These are phyloP conservation scores for Rubroshorea leprosula DNA, from an alignment of 345 rosid species.

Conservation along the genomic window DNA sequence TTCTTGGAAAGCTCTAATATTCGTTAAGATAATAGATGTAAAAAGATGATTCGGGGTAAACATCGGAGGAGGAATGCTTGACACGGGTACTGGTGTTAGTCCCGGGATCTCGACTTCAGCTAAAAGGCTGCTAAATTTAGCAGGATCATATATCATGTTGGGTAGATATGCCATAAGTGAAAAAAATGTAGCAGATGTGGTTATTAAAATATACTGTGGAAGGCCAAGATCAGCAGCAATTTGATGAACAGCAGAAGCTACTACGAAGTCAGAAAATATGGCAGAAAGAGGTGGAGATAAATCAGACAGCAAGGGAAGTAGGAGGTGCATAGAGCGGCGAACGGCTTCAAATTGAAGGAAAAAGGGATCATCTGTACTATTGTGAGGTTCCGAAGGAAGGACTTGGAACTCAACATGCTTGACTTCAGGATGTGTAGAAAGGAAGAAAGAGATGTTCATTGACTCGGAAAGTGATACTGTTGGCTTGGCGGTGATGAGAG, in stretches of 20 bases:
- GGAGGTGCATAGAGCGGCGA: constrained; percentile 31
- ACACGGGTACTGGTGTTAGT: constrained; percentile 22
- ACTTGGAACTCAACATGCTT: constrained; percentile 21
- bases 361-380: constrained; percentile 33
- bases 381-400: constrained; percentile 6
- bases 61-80: constrained; percentile 33
- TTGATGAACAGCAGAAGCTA: constrained; percentile 14
- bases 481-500: constrained; percentile 31
- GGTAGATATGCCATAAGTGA: constrained; percentile 15
- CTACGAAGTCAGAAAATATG: constrained; percentile 22
- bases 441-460: constrained; percentile 23
- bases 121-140: not conserved
- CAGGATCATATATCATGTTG: constrained; percentile 6
- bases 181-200: constrained; percentile 26
- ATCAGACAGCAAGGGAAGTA: constrained; percentile 25
- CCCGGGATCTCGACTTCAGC: constrained; percentile 28
- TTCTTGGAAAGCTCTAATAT: constrained; percentile 5
- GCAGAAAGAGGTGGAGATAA: constrained; percentile 24
- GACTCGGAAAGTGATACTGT: constrained; percentile 36
- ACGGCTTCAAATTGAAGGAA: constrained; percentile 29
- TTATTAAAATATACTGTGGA: constrained; percentile 24
- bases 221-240: constrained; percentile 21
- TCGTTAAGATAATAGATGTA: not conserved
- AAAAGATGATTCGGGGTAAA: constrained; percentile 14
- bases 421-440: constrained; percentile 25